Evolutionary conservation across 1,284 basidiomycete species (phyloP).

Genomic region (Trametes versicolor): DNA sequence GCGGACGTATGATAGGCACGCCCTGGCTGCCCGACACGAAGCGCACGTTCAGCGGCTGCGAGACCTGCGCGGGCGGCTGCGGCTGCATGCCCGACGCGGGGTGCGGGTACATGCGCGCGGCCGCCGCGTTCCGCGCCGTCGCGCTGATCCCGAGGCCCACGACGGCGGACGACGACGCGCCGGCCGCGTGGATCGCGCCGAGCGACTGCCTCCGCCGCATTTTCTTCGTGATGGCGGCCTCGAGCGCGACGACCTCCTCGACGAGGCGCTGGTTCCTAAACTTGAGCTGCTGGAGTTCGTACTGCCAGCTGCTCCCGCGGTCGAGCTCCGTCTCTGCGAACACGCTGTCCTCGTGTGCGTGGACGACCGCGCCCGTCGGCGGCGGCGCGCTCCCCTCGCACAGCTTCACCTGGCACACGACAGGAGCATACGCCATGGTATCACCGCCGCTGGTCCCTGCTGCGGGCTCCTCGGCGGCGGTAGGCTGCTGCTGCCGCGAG

Average conservation of each 20-base stretch:
- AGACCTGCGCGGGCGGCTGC: slow-evolving; percentile 7
- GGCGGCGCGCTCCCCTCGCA: slow-evolving; percentile 30
- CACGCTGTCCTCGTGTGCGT: slow-evolving; percentile 57
- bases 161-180: neutral
- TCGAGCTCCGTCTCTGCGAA: slow-evolving; percentile 79
- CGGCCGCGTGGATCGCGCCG: slow-evolving; percentile 8
- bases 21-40: slow-evolving; percentile 37
- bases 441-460: slow-evolving; percentile 13
- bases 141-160: slow-evolving; percentile 9
- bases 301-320: slow-evolving; percentile 87
- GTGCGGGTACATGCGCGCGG: slow-evolving; percentile 21
- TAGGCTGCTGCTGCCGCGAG: slow-evolving; percentile 31
- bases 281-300: slow-evolving; percentile 88
- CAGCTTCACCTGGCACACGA: slow-evolving; percentile 42
- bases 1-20: slow-evolving; percentile 6
- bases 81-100: slow-evolving; percentile 19
- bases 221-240: slow-evolving; percentile 43
- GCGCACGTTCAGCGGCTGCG: slow-evolving; percentile 41
- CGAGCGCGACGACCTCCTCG: slow-evolving; percentile 73
- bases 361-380: slow-evolving; percentile 33
- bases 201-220: slow-evolving; percentile 28
- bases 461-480: slow-evolving; percentile 4
- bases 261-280: slow-evolving; percentile 76
- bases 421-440: slow-evolving; percentile 25
- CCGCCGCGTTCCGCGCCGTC: slow-evolving; percentile 8